A percentile compares a stretch with the other conserved stretches of the same genome.
These are phyloP conservation scores for Acorus calamus DNA, from an alignment of 106 monocot genomes.

Conservation along the genomic window DNA sequence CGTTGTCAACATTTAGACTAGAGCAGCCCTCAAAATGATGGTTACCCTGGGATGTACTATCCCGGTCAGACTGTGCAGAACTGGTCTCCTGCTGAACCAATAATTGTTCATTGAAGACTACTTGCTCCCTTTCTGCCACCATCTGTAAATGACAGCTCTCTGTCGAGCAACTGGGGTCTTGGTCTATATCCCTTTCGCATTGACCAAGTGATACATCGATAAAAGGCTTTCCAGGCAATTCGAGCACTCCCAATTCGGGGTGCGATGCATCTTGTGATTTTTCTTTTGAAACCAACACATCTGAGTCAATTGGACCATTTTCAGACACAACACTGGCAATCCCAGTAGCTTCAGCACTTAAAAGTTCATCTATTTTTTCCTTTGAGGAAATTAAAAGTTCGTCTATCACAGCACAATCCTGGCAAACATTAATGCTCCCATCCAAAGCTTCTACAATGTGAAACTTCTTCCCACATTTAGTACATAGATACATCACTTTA, in stretches of 20 bases:
- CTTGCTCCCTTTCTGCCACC: slow-evolving; percentile 4
- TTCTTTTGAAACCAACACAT: background rate
- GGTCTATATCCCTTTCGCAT: slow-evolving; percentile 6
- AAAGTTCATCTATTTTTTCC: background rate
- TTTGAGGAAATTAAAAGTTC: background rate
- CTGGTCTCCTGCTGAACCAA: slow-evolving; percentile 1
- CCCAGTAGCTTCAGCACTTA: slow-evolving; percentile 4
- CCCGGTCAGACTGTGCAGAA: background rate
- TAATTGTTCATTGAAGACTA: slow-evolving; percentile 7
- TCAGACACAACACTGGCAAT: slow-evolving; percentile 2
- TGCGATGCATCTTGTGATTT: slow-evolving; percentile 4
- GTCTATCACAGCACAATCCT: slow-evolving; percentile 37
- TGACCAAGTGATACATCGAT: slow-evolving; percentile 1
- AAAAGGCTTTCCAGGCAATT: slow-evolving; percentile 7
- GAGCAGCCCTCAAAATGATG: slow-evolving; percentile 12
- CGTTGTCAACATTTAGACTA: slow-evolving; percentile 26
- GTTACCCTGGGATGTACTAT: slow-evolving; percentile 7
- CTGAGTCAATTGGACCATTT: slow-evolving; percentile 4
- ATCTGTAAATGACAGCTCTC: slow-evolving; percentile 2
- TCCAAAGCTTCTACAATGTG: slow-evolving; percentile 7
- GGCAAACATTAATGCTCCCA: slow-evolving; percentile 25
- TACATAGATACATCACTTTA: slow-evolving; percentile 26
- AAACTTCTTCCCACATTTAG: slow-evolving; percentile 50
- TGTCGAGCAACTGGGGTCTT: background rate
- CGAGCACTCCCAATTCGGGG: background rate